Percentiles rank a stretch among this genome's conserved stretches.
phyloP scores from a whole-genome alignment of 192 early-diverging fungal species.

The Coemansia sp. region DNA sequence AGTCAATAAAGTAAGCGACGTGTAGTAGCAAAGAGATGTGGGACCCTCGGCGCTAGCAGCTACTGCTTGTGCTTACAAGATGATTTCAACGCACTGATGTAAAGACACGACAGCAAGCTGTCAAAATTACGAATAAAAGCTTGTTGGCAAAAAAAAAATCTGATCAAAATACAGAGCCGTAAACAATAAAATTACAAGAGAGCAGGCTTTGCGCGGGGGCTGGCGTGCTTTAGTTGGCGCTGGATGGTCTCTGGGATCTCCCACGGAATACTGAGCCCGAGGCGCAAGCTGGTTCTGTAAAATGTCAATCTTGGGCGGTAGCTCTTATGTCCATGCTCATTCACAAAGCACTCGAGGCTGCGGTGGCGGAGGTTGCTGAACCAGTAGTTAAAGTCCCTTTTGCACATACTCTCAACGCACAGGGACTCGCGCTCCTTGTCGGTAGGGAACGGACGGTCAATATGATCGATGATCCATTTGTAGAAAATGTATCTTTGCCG shows the following conservation, averaged over 20 bases:
- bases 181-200: no score
- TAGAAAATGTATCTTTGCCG: conserved; percentile 15
- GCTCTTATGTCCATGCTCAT: conserved; percentile 9
- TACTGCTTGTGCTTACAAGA: no score
- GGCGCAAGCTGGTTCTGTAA: conserved; percentile 24
- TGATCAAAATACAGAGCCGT: no score
- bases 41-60: no score
- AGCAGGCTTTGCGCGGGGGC: no score
- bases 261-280: conserved; percentile 19
- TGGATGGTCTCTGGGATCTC: conserved; percentile 20
- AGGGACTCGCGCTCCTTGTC: conserved; percentile 12
- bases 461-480: conserved; percentile 23
- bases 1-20: no score
- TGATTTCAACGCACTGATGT: no score
- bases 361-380: conserved; percentile 51
- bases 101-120: no score
- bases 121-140: no score
- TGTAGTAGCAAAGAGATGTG: no score
- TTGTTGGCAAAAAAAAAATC: no score
- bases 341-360: conserved; percentile 9
- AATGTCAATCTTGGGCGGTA: conserved; percentile 26
- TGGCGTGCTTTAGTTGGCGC: neutral
- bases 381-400: conserved; percentile 45
- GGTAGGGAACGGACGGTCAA: conserved; percentile 34
- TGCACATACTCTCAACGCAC: conserved; percentile 6